phyloP scores from a whole-genome alignment of 2,329 filamentous ascomycete genomes.

The Nemania bipapillata region DNA sequence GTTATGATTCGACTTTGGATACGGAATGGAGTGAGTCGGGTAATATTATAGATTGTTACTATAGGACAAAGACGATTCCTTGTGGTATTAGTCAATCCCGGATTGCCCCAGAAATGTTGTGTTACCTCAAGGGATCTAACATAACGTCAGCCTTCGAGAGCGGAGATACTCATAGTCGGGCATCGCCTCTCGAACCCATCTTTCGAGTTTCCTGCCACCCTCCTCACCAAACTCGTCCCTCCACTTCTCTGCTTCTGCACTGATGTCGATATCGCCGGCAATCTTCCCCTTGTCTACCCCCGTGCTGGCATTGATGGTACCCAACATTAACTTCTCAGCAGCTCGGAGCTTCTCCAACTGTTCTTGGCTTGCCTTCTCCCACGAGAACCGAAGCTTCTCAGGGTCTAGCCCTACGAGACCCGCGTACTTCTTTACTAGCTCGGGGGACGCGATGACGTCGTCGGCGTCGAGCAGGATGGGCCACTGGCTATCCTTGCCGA shows the following conservation, averaged over 20 bases:
- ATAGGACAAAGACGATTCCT: background rate
- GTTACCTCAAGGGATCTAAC: constrained; percentile 17
- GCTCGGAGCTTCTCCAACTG: constrained; percentile 6
- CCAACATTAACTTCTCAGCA: constrained; percentile 24
- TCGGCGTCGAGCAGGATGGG: constrained; percentile 39
- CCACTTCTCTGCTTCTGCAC: constrained; percentile 36
- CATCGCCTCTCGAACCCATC: constrained; percentile 37
- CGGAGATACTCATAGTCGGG: constrained; percentile 38
- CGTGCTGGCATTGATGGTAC: constrained; percentile 31
- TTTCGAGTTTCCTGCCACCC: constrained; percentile 33
- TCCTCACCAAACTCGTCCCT: constrained; percentile 37
- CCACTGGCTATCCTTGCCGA: constrained; percentile 31
- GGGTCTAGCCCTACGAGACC: constrained; percentile 31
- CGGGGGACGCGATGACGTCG: constrained; percentile 34
- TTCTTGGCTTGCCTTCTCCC: constrained; percentile 34
- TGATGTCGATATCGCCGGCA: constrained; percentile 34
- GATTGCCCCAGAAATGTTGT: background rate
- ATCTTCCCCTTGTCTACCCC: constrained; percentile 33
- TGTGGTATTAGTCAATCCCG: background rate
- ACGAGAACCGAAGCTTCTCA: constrained; percentile 30
- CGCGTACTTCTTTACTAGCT: constrained; percentile 37
- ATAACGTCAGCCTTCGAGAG: constrained; percentile 15
- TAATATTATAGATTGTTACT: background rate
- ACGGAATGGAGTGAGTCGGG: constrained; percentile 5
- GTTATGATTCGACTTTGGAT: background rate